These are phyloP conservation scores for Scedosporium boydii DNA, from an alignment of 2,329 filamentous ascomycete species.

Conservation along the genomic window DNA sequence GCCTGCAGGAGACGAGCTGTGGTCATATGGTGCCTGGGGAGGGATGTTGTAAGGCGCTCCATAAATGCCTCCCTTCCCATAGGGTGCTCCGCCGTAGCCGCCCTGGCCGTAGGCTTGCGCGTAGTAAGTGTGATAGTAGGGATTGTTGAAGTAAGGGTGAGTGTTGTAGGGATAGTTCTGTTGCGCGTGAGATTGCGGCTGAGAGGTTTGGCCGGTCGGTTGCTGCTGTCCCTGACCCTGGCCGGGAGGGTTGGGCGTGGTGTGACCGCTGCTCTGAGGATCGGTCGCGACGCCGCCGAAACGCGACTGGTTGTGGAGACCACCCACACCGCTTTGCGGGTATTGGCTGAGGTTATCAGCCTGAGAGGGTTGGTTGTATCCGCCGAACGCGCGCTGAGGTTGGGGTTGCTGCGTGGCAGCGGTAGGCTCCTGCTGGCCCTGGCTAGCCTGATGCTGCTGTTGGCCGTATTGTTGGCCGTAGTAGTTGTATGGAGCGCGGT, in stretches of 20 bases:
- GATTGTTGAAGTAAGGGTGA: conserved; percentile 53
- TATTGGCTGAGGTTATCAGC: conserved; percentile 59
- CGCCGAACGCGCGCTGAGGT: conserved; percentile 62
- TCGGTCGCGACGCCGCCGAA: conserved; percentile 52
- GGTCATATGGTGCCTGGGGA: conserved; percentile 47
- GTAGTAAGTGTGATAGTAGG: conserved; percentile 54
- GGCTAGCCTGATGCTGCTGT: conserved; percentile 48
- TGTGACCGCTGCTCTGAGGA: conserved; percentile 77
- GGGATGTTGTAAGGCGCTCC: conserved; percentile 48
- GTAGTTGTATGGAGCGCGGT: conserved; percentile 68
- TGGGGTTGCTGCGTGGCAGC: conserved; percentile 31
- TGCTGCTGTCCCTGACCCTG: conserved; percentile 39
- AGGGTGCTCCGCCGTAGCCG: conserved; percentile 38
- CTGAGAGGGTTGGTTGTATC: conserved; percentile 55
- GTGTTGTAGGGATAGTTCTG: conserved; percentile 40
- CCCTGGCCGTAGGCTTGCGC: conserved; percentile 44
- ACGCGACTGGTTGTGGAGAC: conserved; percentile 43
- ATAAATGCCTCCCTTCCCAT: conserved; percentile 46
- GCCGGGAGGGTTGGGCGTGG: conserved; percentile 67
- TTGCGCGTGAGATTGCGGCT: conserved; percentile 35
- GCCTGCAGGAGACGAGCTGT: conserved; percentile 41
- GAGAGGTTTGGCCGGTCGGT: conserved; percentile 30
- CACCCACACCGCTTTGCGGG: conserved; percentile 59
- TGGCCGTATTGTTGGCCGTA: conserved; percentile 54
- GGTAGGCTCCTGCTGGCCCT: conserved; percentile 66